These are phyloP conservation scores for Limonium bicolor DNA, from an alignment of 148 eudicot species.

Conservation along the genomic window DNA sequence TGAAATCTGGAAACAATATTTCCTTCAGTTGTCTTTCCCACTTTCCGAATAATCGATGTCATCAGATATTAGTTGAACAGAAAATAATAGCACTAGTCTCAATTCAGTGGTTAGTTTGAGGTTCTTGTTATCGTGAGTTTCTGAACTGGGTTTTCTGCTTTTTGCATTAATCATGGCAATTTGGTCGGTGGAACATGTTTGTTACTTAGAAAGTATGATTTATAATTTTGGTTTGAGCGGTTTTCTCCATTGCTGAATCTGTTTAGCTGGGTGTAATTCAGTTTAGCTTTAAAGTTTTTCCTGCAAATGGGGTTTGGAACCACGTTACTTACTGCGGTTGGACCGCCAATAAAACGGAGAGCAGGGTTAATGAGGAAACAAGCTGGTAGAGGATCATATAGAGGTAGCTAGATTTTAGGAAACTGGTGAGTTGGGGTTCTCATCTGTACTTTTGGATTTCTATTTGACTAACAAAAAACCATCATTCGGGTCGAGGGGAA, in stretches of 20 bases:
- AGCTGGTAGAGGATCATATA: constrained; percentile 96
- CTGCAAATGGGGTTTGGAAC: constrained; percentile 49
- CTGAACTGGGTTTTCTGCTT: constrained; percentile 5
- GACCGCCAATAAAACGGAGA: constrained; percentile 81
- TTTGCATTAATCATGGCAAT: constrained; percentile 12
- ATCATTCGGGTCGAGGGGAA: constrained; percentile 6
- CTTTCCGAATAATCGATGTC: constrained; percentile 29
- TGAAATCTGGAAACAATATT: too few relatives aligned
- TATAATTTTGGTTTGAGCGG: constrained; percentile 12
- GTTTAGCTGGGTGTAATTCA: constrained; percentile 11
- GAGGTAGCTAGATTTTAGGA: constrained; percentile 69
- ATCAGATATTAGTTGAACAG: constrained; percentile 43
- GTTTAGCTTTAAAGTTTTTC: constrained; percentile 14
- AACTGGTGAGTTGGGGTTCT: constrained; percentile 13
- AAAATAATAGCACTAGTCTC: constrained; percentile 1
- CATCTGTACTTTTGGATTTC: constrained; percentile 24
- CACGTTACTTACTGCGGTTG: constrained; percentile 50
- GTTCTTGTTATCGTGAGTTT: constrained; percentile 12
- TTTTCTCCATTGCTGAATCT: constrained; percentile 16
- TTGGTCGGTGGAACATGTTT: constrained; percentile 12
- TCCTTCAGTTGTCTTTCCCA: too few relatives aligned
- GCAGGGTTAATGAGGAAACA: constrained; percentile 89
- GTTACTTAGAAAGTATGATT: constrained; percentile 16
- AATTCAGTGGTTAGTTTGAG: constrained; percentile 2
- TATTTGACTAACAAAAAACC: constrained; percentile 15